Evolutionary conservation across 306 rosid genomes (phyloP), one percentile per base, ranked within the genome.

Genomic region (Notholithocarpus densiflorus): DNA sequence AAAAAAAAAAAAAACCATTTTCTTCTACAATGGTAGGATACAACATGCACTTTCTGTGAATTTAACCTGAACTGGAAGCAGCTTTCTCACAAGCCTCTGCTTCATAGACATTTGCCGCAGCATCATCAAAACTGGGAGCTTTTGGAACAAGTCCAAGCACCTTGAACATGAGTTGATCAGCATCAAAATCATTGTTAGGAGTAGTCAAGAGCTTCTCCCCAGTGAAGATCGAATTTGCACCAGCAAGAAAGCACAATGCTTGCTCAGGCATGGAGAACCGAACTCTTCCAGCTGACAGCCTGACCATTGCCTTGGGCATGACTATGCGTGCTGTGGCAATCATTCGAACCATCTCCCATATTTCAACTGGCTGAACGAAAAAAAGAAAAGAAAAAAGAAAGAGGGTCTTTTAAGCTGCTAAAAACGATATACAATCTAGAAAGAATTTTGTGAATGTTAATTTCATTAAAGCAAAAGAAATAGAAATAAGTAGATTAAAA

Each of bases 281-380:
- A 23, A 95, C 98, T 86, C 98, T 86, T 29, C 98, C 98, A 0
- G 98, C 98, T 2, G 98, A 95, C 75, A 95, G 78, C 80, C 98
- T 91, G 29, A 95, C 98, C 98, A 95, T 95, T 68, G 98, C 96
- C 84, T 88, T 88, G 3, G 98, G 98, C 98, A 95, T 95, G 32
- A 88, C 77, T 70, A 95, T 91, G 13, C 98, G 97, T 0, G 98
- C 97, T 0, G 98, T 91, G 2, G 87, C 95, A 72, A 95, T 95
- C 98, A 95, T 95, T 45, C 98, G 92, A 68, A 95, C 84, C 98
- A 95, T 95, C 90, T 92, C 98, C 98, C 98, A 92, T 82, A 95
- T 91, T 79, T 95, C 98, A 88, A 95, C 96, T 11, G 98, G 98
- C 98, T 95, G 88, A 72, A 86, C 45, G 2, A 8, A 8, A 6